A percentile compares a stretch with the other conserved stretches of the same genome.
Conservation (phyloP, 2,329 filamentous ascomycete species). For the Phialophora expanda region DNA sequence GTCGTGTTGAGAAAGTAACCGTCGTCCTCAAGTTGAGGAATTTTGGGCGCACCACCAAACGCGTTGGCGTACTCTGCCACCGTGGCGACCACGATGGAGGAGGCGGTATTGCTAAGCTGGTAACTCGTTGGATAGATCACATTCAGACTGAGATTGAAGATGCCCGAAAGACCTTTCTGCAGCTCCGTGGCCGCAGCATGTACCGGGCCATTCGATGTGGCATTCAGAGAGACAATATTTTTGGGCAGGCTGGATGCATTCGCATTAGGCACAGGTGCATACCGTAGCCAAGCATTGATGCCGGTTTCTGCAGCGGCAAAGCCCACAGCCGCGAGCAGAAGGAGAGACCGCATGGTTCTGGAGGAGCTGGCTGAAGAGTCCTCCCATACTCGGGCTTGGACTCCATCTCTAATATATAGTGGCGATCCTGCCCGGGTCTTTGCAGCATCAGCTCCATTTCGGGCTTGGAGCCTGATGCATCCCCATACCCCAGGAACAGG, state of each 20-base stretch:
- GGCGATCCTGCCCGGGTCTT: constrained; percentile 12
- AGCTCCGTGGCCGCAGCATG: constrained; percentile 65
- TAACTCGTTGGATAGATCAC: constrained; percentile 46
- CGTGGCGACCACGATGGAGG: constrained; percentile 44
- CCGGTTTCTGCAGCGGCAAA: constrained; percentile 61
- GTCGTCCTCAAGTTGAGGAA: constrained; percentile 44
- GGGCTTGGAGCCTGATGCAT: constrained; percentile 4
- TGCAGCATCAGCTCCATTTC: constrained; percentile 3
- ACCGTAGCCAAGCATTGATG: constrained; percentile 67
- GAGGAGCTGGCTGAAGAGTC: neutral
- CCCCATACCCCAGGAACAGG: constrained; percentile 19
- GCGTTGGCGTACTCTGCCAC: constrained; percentile 42
- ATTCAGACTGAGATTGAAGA: constrained; percentile 58
- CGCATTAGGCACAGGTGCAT: constrained; percentile 59
- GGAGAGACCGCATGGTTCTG: constrained; percentile 13
- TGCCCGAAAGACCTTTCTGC: constrained; percentile 61
- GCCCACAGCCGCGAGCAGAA: constrained; percentile 22
- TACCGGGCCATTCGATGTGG: constrained; percentile 60
- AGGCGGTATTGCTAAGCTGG: constrained; percentile 35
- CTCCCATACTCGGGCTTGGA: neutral
- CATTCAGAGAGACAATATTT: constrained; percentile 61
- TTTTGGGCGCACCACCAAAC: constrained; percentile 33
- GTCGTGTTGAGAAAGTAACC: constrained; percentile 66
- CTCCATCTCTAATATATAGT: neutral
- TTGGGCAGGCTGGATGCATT: constrained; percentile 52